Conservation (phyloP, 495 filamentous ascomycete genomes). For the Peziza echinospora region DNA sequence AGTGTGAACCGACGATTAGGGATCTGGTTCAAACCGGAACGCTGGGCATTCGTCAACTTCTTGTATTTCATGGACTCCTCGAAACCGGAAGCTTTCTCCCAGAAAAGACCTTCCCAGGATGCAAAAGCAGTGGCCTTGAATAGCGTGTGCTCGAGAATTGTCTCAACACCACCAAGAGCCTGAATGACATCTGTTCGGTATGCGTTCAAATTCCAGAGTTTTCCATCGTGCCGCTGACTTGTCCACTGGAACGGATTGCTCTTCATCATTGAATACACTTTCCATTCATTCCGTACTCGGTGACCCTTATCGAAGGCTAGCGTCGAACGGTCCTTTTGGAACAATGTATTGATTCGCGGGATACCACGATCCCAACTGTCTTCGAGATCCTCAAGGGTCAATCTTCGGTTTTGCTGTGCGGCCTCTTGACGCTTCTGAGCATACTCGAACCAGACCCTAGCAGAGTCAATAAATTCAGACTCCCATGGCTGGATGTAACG, state of each 20-base stretch:
- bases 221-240: slow-evolving; percentile 91
- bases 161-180: slow-evolving; percentile 96
- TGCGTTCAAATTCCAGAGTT: slow-evolving; percentile 95
- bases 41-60: slow-evolving; percentile 95
- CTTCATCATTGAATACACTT: slow-evolving; percentile 97
- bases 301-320: slow-evolving; percentile 98
- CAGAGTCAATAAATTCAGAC: slow-evolving; percentile 95
- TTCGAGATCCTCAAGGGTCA: slow-evolving; percentile 91
- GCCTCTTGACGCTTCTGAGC: slow-evolving; percentile 94
- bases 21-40: slow-evolving; percentile 97
- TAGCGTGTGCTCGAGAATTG: slow-evolving; percentile 90
- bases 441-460: slow-evolving; percentile 97
- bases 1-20: slow-evolving; percentile 97
- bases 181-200: slow-evolving; percentile 98
- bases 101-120: slow-evolving; percentile 97
- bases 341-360: slow-evolving; percentile 95
- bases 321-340: slow-evolving; percentile 97
- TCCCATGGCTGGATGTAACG: slow-evolving; percentile 99
- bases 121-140: slow-evolving; percentile 99
- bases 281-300: slow-evolving; percentile 89
- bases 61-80: slow-evolving; percentile 95
- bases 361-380: slow-evolving; percentile 98
- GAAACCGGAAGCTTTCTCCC: slow-evolving; percentile 72
- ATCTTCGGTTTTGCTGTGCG: slow-evolving; percentile 85
- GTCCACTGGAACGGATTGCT: slow-evolving; percentile 99